Conservation (phyloP, 352 stramenopile species). For the Globisporangium lucens region DNA sequence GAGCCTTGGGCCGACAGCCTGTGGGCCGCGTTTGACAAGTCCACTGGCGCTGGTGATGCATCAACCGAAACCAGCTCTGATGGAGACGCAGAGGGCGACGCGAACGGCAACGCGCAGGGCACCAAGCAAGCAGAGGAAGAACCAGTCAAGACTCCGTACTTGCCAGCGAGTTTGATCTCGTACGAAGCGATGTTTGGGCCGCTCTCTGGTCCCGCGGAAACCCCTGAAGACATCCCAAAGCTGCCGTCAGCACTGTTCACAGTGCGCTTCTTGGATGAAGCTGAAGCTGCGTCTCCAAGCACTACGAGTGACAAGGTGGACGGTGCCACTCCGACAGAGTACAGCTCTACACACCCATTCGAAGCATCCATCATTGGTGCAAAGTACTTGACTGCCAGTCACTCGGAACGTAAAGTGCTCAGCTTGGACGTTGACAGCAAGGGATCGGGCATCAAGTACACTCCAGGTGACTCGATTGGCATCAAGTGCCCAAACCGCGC, state of each 20-base stretch:
- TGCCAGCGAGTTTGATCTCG: constrained; percentile 45
- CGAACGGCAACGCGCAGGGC: background rate
- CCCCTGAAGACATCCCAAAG: constrained; percentile 47
- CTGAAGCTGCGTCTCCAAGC: constrained; percentile 1
- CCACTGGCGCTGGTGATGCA: constrained; percentile 19
- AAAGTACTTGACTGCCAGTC: constrained; percentile 44
- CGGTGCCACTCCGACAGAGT: constrained; percentile 20
- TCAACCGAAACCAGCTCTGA: constrained; percentile 26
- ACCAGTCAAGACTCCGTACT: constrained; percentile 14
- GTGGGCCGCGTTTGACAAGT: constrained; percentile 47
- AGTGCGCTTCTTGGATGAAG: constrained; percentile 32
- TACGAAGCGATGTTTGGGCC: constrained; percentile 65
- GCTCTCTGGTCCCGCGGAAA: constrained; percentile 27
- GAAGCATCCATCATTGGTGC: constrained; percentile 36
- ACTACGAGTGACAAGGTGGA: background rate
- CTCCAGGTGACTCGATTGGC: constrained; percentile 82
- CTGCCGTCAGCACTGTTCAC: constrained; percentile 51
- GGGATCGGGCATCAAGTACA: constrained; percentile 56
- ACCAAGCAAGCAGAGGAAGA: background rate
- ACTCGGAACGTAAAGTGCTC: constrained; percentile 59
- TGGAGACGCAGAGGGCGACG: constrained; percentile 7
- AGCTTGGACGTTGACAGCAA: constrained; percentile 44
- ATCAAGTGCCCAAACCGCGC: constrained; percentile 80
- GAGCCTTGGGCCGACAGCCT: constrained; percentile 87
- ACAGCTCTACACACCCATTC: constrained; percentile 51